Conservation (phyloP, 257 asterid species). For the Cordia subcordata region DNA sequence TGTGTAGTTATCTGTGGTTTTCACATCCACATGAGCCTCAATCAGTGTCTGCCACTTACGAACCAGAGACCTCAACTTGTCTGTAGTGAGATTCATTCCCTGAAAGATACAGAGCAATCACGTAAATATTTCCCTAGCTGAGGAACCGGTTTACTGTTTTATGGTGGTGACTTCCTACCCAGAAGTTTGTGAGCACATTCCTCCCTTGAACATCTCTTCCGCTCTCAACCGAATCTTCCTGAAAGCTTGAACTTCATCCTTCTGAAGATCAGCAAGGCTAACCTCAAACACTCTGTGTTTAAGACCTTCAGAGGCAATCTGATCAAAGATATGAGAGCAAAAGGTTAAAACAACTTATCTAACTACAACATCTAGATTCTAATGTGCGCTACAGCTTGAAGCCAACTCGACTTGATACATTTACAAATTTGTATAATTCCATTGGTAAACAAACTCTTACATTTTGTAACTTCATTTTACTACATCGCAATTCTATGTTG, state of each 20-base stretch:
- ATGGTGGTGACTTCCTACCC: no score
- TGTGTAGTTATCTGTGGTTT: slow-evolving; percentile 56
- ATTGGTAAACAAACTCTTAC: no score
- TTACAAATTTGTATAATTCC: no score
- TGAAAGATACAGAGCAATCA: slow-evolving; percentile 13
- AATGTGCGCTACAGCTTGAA: no score
- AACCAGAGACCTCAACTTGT: slow-evolving; percentile 60
- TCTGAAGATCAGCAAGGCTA: slow-evolving; percentile 26
- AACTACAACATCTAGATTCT: no score
- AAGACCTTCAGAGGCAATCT: slow-evolving; percentile 30
- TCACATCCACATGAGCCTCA: slow-evolving; percentile 68
- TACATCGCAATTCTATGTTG: no score
- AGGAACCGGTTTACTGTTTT: not conserved
- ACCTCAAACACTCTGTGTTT: slow-evolving; percentile 27
- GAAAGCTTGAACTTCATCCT: slow-evolving; percentile 26
- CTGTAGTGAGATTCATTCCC: slow-evolving; percentile 76
- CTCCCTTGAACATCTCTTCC: slow-evolving; percentile 30
- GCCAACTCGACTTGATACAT: no score
- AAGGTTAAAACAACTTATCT: not conserved
- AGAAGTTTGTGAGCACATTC: no score
- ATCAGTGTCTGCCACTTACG: slow-evolving; percentile 59
- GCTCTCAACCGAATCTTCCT: slow-evolving; percentile 30
- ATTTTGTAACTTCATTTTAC: no score
- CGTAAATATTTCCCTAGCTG: not conserved
- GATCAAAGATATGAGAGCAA: not conserved